Evolutionary conservation across 495 filamentous ascomycete genomes (phyloP), one percentile per base, ranked within the genome.

Genomic region (Penicillium lividum): DNA sequence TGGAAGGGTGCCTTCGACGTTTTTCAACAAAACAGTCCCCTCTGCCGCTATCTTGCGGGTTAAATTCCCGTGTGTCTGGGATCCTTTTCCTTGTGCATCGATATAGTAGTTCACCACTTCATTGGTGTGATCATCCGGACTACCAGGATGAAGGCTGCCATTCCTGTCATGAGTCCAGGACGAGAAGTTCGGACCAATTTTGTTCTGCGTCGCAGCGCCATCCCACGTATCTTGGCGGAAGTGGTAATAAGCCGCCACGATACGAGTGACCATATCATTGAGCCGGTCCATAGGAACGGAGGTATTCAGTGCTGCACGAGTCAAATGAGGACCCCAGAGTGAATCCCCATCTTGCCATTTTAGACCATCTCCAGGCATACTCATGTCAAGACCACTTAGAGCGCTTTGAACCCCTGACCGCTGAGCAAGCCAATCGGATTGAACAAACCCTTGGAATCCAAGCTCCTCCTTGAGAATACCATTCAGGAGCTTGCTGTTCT

Each of bases 401-500:
- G 93, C 89, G 59, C 85, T 89, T 15, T 82, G 83, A 0, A 97
- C 89, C 27, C 93, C 92, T 27, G 86, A 86, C 31, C 90, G 82
- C 68, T 96, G 92, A 6, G 92, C 93, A 5, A 95, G 82, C 93
- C 93, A 98, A 70, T 98, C 93, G 7, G 86, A 89, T 77, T 93
- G 89, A 1, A 98, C 89, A 49, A 95, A 97, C 0, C 93, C 93
- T 61, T 96, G 93, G 68, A 98, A 98, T 8, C 92, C 93, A 7
- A 97, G 75, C 69, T 98, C 93, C 64, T 97, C 93, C 67, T 96
- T 96, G 6, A 98, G 75, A n/a, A 96, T 84, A 2, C 93, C 91
- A 68, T 97, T 98, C 51, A 98, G 71, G 7, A 96, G 73, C 70
- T 96, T 94, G 71, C 89, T 93, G 73, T 97, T 98, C 25, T 89